phyloP scores from a whole-genome alignment of 257 asterid species.

The Apocynum venetum region DNA sequence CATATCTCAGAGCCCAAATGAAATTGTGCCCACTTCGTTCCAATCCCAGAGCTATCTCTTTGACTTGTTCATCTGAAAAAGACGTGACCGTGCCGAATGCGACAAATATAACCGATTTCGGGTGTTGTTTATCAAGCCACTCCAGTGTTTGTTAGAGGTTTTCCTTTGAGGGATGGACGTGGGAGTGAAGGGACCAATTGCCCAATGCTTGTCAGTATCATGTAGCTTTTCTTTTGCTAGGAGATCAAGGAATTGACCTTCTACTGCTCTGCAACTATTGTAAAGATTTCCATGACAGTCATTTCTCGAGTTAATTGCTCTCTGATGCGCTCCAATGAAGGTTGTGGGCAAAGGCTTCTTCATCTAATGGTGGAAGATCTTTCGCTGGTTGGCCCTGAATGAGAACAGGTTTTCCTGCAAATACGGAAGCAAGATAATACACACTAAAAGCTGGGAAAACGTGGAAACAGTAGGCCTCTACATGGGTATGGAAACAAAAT shows the following conservation, averaged over 20 bases:
- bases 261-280: conserved; percentile 38
- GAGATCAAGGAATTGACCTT: conserved; percentile 38
- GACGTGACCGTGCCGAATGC: conserved; percentile 17
- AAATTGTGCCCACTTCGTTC: conserved; percentile 10
- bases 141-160: neutral
- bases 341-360: conserved; percentile 26
- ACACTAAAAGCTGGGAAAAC: conserved; percentile 6
- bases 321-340: conserved; percentile 22
- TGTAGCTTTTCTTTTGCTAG: neutral
- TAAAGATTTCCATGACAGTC: conserved; percentile 31
- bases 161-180: neutral
- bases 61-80: neutral
- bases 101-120: conserved; percentile 17
- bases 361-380: conserved; percentile 26
- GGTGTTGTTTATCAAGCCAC: conserved; percentile 13
- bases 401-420: conserved; percentile 9
- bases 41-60: conserved; percentile 15
- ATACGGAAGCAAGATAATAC: neutral
- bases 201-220: conserved; percentile 31
- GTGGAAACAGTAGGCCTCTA: conserved; percentile 21
- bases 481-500: conserved; percentile 9
- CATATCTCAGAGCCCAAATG: conserved; percentile 24
- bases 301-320: conserved; percentile 10
- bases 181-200: conserved; percentile 43
- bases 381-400: neutral